Evolutionary conservation across 2,329 filamentous ascomycete genomes (phyloP), one percentile per base, ranked within the genome.

Genomic region (Didymellaceae sp.): DNA sequence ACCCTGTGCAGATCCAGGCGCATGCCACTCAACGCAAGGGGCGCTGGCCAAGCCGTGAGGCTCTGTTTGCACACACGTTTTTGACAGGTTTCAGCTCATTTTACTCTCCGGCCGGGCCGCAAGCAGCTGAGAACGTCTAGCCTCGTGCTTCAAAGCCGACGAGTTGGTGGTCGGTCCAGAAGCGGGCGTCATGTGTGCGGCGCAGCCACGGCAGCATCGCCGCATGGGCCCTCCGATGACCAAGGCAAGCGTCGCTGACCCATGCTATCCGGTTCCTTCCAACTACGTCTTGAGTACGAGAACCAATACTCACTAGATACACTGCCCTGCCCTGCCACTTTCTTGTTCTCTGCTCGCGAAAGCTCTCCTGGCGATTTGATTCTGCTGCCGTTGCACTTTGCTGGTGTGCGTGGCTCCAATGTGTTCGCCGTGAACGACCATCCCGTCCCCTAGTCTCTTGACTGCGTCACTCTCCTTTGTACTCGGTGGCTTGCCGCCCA

Each of bases 381-480:
- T 34, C 14, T 37, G 30, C 20, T 41, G 32, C n/a, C 46, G 18
- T 45, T 38, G 48, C 42, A 38, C 38, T 20, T 38, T 42, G 40
- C 37, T 37, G 42, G 48, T 37, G 42, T 38, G 49, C 14, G 21
- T 26, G 39, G 39, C 39, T 25, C 44, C 49, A 39, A 53, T 53
- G 51, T 42, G 30, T 48, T 45, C 45, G 41, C 51, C 45, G 51
- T 54, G 41, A 49, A 54, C 51, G 31, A 39, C 24, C 25, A 20
- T 28, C 30, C 28, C 25, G 21, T 14, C 44, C 31, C 35, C 46
- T 31, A 46, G 51, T 58, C 49, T 55, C 42, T 54, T 50, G 47
- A 55, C 58, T 63, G 58, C 66, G 67, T 68, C 68, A 65, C 67
- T 71, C 68, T 22, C 18, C 66, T 71, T 68, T 68, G 66, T 63